Percentiles rank a stretch among this genome's conserved stretches.
These are phyloP conservation scores for Didymella keratinophila DNA, from an alignment of 2,329 filamentous ascomycete genomes.

Conservation along the genomic window DNA sequence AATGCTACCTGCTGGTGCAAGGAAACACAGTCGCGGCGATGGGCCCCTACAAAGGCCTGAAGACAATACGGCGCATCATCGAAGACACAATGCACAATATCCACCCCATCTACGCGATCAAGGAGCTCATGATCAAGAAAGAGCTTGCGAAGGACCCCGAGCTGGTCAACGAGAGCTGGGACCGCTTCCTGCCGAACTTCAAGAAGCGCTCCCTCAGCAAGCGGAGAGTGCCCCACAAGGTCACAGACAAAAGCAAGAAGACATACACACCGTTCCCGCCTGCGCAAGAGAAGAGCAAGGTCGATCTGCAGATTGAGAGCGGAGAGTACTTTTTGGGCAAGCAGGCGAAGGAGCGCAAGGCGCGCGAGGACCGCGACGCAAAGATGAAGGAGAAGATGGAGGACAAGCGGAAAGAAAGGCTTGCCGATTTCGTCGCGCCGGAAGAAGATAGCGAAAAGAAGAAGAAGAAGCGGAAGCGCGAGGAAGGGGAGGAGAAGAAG, in stretches of 20 bases:
- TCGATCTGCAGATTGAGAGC: slow-evolving; percentile 96
- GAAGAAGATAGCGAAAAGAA: slow-evolving; percentile 71
- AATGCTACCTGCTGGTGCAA: slow-evolving; percentile 89
- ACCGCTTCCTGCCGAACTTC: slow-evolving; percentile 95
- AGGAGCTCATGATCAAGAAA: slow-evolving; percentile 92
- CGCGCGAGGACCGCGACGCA: slow-evolving; percentile 80
- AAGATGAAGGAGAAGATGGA: slow-evolving; percentile 87
- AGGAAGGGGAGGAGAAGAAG: slow-evolving; percentile 62
- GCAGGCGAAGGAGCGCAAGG: slow-evolving; percentile 86
- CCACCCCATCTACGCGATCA: slow-evolving; percentile 90
- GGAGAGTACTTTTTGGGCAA: slow-evolving; percentile 97
- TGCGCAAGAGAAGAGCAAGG: slow-evolving; percentile 97
- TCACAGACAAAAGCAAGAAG: slow-evolving; percentile 95
- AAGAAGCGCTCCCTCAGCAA: slow-evolving; percentile 91
- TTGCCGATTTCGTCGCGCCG: slow-evolving; percentile 86
- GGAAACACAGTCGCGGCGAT: slow-evolving; percentile 94
- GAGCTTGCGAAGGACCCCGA: slow-evolving; percentile 90
- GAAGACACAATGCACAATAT: slow-evolving; percentile 98
- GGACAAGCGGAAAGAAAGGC: slow-evolving; percentile 84
- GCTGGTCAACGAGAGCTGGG: slow-evolving; percentile 89
- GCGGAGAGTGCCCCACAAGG: slow-evolving; percentile 79
- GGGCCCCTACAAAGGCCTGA: slow-evolving; percentile 88
- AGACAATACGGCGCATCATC: slow-evolving; percentile 83
- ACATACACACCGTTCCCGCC: slow-evolving; percentile 96
- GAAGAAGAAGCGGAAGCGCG: slow-evolving; percentile 54